phyloP scores from a whole-genome alignment of 768 basidiomycete genomes.

The Paxillus rubicundulus region DNA sequence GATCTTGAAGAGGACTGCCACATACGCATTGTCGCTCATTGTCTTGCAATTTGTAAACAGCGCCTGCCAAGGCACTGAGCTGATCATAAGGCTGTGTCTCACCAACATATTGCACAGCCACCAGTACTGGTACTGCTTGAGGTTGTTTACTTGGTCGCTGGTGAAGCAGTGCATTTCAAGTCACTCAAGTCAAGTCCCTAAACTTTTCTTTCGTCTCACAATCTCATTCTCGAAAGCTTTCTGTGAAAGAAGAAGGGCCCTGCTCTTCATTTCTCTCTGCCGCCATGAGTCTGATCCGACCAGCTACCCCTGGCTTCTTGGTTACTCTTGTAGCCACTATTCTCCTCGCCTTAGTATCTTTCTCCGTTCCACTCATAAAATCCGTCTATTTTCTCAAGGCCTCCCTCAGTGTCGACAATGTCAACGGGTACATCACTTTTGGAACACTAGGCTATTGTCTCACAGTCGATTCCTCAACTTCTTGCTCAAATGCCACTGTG shows the following conservation, averaged over 20 bases:
- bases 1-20: too few species aligned
- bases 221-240: not conserved
- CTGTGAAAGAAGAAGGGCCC: not conserved
- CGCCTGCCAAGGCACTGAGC: not conserved
- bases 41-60: too few species aligned
- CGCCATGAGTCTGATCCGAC: slow-evolving; percentile 64
- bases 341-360: slow-evolving; percentile 82
- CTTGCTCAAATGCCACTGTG: slow-evolving; percentile 76
- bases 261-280: slow-evolving; percentile 1
- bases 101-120: not conserved
- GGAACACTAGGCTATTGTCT: slow-evolving; percentile 91
- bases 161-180: too few species aligned
- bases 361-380: slow-evolving; percentile 89
- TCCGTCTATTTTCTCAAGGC: slow-evolving; percentile 88
- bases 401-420: slow-evolving; percentile 43
- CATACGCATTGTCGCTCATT: too few species aligned
- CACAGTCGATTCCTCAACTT: slow-evolving; percentile 50
- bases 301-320: slow-evolving; percentile 88
- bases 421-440: slow-evolving; percentile 69
- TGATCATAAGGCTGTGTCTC: too few species aligned
- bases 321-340: slow-evolving; percentile 76
- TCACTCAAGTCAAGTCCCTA: not conserved
- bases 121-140: not conserved
- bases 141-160: not conserved
- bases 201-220: not conserved